Percentiles rank a stretch among this genome's conserved stretches.
phyloP scores from a whole-genome alignment of 306 rosid species.

The Lathyrus aphaca region DNA sequence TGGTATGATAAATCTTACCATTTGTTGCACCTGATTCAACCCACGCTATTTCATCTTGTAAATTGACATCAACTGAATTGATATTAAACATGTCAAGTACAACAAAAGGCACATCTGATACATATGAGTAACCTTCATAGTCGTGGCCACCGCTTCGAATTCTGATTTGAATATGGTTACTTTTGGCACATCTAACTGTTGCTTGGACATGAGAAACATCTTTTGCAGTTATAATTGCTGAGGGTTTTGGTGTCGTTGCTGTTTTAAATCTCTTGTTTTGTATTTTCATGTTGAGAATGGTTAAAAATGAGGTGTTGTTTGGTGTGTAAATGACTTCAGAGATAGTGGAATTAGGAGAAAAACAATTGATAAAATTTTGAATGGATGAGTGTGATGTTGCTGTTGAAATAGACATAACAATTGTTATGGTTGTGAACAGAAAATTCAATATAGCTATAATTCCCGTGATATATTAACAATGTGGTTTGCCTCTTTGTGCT shows the following conservation, averaged over 20 bases:
- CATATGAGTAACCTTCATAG: constrained; percentile 32
- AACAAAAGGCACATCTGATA: too few relatives aligned
- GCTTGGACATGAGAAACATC: too few relatives aligned
- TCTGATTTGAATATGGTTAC: constrained; percentile 27
- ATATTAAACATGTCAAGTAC: too few relatives aligned
- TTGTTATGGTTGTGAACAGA: background rate
- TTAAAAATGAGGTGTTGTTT: background rate
- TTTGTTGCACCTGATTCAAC: too few relatives aligned
- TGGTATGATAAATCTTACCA: too few relatives aligned
- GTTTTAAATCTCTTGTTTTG: constrained; percentile 23
- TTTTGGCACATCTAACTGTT: constrained; percentile 29
- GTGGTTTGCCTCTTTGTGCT: background rate
- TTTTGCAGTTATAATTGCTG: constrained; percentile 27
- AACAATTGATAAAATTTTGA: constrained; percentile 17
- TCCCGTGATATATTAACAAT: background rate
- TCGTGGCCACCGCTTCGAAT: constrained; percentile 51
- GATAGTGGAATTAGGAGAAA: background rate
- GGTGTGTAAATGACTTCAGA: constrained; percentile 16
- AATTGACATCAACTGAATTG: too few relatives aligned
- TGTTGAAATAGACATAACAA: background rate
- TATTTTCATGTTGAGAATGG: background rate
- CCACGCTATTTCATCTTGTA: too few relatives aligned
- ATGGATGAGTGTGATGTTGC: constrained; percentile 10
- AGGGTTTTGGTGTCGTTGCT: constrained; percentile 36
- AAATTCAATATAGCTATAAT: background rate